Conservation (phyloP, 352 stramenopile genomes). For the Phytophthora hybrid region DNA sequence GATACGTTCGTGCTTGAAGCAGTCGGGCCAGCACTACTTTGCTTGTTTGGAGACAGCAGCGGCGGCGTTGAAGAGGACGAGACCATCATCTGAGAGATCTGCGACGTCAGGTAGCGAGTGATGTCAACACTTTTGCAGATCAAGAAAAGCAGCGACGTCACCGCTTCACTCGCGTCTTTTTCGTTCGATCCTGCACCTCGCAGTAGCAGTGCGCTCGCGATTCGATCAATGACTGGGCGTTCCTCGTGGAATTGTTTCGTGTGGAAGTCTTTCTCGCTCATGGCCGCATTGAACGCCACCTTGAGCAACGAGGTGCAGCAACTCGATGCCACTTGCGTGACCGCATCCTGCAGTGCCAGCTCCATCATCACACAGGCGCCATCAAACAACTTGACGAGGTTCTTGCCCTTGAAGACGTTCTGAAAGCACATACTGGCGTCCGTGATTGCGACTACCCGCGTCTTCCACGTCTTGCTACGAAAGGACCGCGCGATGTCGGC, state of each 20-base stretch:
- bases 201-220: conserved; percentile 53
- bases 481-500: conserved; percentile 60
- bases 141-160: conserved; percentile 78
- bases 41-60: conserved; percentile 37
- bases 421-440: conserved; percentile 66
- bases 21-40: background rate
- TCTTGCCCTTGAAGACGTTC: conserved; percentile 48
- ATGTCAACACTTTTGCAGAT: conserved; percentile 85
- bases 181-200: conserved; percentile 76
- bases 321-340: conserved; percentile 70
- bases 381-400: conserved; percentile 63
- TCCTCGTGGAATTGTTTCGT: conserved; percentile 60
- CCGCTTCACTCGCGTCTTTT: conserved; percentile 81
- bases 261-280: conserved; percentile 73
- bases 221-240: conserved; percentile 55
- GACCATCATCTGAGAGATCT: conserved; percentile 64
- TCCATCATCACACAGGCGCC: conserved; percentile 71
- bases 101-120: conserved; percentile 60
- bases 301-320: conserved; percentile 73
- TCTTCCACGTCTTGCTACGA: conserved; percentile 68
- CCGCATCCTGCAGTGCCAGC: conserved; percentile 61
- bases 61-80: conserved; percentile 13
- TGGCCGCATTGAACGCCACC: conserved; percentile 62
- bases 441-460: conserved; percentile 57
- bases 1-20: conserved; percentile 35